These are phyloP conservation scores for Dryadomyces sulphureus DNA, from an alignment of 2,329 filamentous ascomycete genomes.

Conservation along the genomic window DNA sequence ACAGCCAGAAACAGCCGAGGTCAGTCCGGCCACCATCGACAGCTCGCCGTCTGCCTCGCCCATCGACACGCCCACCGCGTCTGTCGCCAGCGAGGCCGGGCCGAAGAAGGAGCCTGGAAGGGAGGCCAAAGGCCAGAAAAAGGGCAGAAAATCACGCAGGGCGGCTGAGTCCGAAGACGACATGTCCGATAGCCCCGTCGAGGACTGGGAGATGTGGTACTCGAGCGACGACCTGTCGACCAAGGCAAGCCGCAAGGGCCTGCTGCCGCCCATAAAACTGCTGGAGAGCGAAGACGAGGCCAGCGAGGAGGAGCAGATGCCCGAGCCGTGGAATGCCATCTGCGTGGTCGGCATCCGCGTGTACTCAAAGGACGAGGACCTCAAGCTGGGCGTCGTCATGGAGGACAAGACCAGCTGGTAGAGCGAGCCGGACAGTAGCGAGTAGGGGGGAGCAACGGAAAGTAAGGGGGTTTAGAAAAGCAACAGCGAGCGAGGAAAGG, in stretches of 20 bases:
- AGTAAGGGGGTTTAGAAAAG: neutral
- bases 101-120: no score
- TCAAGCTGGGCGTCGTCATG: conserved; percentile 40
- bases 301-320: conserved; percentile 38
- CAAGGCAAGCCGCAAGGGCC: conserved; percentile 15
- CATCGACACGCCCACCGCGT: no score
- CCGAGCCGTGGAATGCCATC: conserved; percentile 48
- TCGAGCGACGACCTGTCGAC: conserved; percentile 41
- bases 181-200: conserved; percentile 44
- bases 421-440: conserved; percentile 39
- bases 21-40: no score
- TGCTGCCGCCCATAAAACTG: conserved; percentile 13
- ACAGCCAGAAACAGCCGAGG: no score
- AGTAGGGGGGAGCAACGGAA: conserved; percentile 25
- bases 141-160: conserved; percentile 8
- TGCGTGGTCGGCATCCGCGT: conserved; percentile 46
- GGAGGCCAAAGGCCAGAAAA: no score
- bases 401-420: conserved; percentile 34
- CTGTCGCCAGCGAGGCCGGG: no score
- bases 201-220: conserved; percentile 45
- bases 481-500: neutral
- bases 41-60: no score
- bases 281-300: conserved; percentile 29
- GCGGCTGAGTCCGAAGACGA: conserved; percentile 21
- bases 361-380: conserved; percentile 39